phyloP scores from a whole-genome alignment of 352 stramenopile genomes.

The Globisporangium paroecandrum region DNA sequence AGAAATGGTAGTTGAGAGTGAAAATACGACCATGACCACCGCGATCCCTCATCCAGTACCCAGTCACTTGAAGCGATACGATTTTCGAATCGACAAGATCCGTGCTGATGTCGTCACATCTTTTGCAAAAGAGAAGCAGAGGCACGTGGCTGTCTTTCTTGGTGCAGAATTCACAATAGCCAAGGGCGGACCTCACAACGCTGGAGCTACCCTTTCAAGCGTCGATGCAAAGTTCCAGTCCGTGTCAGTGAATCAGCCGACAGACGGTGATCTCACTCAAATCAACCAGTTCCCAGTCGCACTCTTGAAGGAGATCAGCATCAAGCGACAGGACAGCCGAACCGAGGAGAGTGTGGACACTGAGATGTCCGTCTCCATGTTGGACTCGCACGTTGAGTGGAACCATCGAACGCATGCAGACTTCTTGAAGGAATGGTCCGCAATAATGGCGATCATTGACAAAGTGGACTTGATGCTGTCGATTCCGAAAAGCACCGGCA shows the following conservation, averaged over 20 bases:
- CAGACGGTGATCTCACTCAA: neutral
- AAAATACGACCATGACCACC: slow-evolving; percentile 7
- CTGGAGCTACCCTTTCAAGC: neutral
- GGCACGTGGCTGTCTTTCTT: slow-evolving; percentile 13
- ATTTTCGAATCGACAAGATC: slow-evolving; percentile 9
- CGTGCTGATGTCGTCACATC: slow-evolving; percentile 7
- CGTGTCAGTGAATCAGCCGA: slow-evolving; percentile 14
- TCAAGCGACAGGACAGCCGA: slow-evolving; percentile 27
- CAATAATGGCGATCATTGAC: slow-evolving; percentile 28
- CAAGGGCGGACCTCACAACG: neutral
- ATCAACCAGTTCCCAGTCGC: slow-evolving; percentile 10
- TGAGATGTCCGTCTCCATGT: slow-evolving; percentile 28
- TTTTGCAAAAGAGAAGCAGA: slow-evolving; percentile 1
- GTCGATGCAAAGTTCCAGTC: slow-evolving; percentile 15
- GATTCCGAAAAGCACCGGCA: slow-evolving; percentile 5
- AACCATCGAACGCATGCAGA: slow-evolving; percentile 26
- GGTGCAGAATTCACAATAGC: slow-evolving; percentile 11
- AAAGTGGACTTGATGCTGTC: slow-evolving; percentile 37
- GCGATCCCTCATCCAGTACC: neutral
- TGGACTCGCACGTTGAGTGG: slow-evolving; percentile 30
- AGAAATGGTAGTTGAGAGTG: slow-evolving; percentile 11
- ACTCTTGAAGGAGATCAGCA: slow-evolving; percentile 18
- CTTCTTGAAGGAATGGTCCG: slow-evolving; percentile 30
- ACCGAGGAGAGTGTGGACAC: slow-evolving; percentile 23
- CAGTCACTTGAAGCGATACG: slow-evolving; percentile 4